Evolutionary conservation across 495 filamentous ascomycete species (phyloP), one percentile per base, ranked within the genome.

Genomic region (Barbatosphaeria neglecta): DNA sequence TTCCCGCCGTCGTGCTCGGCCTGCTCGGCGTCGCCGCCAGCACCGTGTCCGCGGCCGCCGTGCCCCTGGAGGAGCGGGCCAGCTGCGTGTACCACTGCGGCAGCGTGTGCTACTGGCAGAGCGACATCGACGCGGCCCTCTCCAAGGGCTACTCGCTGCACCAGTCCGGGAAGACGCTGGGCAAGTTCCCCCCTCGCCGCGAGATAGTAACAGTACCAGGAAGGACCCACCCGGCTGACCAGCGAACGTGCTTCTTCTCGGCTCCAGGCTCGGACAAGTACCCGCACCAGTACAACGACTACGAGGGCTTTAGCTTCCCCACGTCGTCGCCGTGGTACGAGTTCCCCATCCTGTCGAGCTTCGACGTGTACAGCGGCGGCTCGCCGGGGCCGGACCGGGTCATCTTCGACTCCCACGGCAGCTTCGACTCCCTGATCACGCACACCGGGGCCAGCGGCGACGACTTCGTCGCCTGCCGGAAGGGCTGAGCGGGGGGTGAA

Each of bases 211-310:
- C n/a, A n/a, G n/a, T n/a, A n/a, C n/a, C 28, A 4, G 9, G 8
- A 31, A 8, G 28, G 3, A 13, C 11, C 28, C 9, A 33, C 28
- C 28, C n/a, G n/a, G 17, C 18, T 24, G 2, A 6, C 39, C 17
- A 3, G 38, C 5, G n/a, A 17, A 13, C 40, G 24, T 27, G 16
- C 41, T 19, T 38, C 45, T 8, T 47, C 48, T 46, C 25, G 37
- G 37, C 43, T 33, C 9, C 28, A 43, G 17, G 22, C 19, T 20
- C 23, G 16, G 66, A 73, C 58, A 53, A 61, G 51, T 87, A 87
- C 60, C 84, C 83, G 0, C 83, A 87, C 64, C 63, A 67, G 41
- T 87, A 86, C 70, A 75, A 86, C 57, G 70, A 87, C 73, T 79
- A 79, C 59, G 84, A 89, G 59, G 80, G 77, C 33, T 86, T 87